A percentile compares a stretch with the other conserved stretches of the same genome.
Evolutionary conservation across 805 yeast species (phyloP).

Genomic region (Groenewaldozyma tartarivorans): DNA sequence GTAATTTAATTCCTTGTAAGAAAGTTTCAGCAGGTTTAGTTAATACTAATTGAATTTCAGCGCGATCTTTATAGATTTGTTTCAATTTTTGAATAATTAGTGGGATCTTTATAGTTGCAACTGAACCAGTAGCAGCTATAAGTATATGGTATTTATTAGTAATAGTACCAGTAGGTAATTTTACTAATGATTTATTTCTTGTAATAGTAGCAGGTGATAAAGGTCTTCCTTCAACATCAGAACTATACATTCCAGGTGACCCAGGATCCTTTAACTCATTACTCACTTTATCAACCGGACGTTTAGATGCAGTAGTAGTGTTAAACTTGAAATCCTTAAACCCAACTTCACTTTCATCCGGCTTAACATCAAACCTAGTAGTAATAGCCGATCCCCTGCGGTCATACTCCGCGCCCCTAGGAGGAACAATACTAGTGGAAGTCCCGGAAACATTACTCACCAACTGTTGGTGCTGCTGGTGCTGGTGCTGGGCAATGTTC

Average conservation of each 20-base stretch:
- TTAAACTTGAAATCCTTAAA: no score
- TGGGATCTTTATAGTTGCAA: slow-evolving; percentile 92
- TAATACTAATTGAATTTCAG: slow-evolving; percentile 76
- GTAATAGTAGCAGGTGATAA: background rate
- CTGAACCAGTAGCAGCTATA: slow-evolving; percentile 92
- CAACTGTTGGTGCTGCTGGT: no score
- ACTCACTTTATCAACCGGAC: background rate
- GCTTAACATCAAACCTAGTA: background rate
- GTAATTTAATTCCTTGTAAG: slow-evolving; percentile 25
- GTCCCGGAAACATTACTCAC: background rate
- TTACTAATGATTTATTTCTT: background rate
- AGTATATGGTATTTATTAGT: slow-evolving; percentile 63
- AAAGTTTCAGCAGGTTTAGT: slow-evolving; percentile 37
- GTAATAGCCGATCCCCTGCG: no score
- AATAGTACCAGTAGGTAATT: background rate
- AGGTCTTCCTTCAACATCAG: background rate
- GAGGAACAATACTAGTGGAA: background rate
- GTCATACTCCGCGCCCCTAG: no score
- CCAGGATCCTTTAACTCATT: background rate
- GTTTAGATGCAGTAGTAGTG: background rate
- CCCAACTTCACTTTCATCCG: background rate
- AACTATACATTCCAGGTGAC: background rate
- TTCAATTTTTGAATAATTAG: slow-evolving; percentile 77
- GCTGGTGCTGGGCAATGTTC: background rate
- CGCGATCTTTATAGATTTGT: slow-evolving; percentile 61